Evolutionary conservation across 2,329 filamentous ascomycete species (phyloP).

Genomic region (Phaeophleospora eucalypticola): DNA sequence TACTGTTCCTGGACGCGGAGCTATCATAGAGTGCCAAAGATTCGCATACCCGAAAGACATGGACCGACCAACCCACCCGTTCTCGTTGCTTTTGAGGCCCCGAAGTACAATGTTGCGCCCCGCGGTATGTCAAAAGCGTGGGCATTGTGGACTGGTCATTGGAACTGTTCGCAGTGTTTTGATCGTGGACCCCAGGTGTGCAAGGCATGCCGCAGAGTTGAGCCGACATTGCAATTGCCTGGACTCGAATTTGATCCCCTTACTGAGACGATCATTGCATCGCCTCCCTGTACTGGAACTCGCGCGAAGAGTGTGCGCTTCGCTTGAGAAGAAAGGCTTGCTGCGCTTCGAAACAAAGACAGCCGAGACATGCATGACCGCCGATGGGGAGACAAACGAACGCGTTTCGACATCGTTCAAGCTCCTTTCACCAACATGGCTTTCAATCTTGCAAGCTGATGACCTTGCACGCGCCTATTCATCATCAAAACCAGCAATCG

Average conservation of each 20-base stretch:
- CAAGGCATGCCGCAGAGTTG: not conserved
- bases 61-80: not conserved
- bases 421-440: no score
- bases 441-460: no score
- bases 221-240: not conserved
- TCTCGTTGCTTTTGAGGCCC: not conserved
- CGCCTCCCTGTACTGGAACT: no score
- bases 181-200: not conserved
- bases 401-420: no score
- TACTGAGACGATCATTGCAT: not conserved
- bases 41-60: not conserved
- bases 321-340: not conserved
- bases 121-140: not conserved
- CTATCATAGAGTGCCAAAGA: not conserved
- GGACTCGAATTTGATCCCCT: not conserved
- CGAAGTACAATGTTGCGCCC: not conserved
- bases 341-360: not conserved
- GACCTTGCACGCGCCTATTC: no score
- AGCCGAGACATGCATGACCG: not conserved
- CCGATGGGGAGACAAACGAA: no score
- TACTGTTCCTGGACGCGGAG: not conserved
- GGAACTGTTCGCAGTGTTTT: not conserved
- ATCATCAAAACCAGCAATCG: no score
- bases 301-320: not conserved
- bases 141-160: not conserved